Evolutionary conservation across 345 rosid genomes (phyloP).

Genomic region (Salix udensis): DNA sequence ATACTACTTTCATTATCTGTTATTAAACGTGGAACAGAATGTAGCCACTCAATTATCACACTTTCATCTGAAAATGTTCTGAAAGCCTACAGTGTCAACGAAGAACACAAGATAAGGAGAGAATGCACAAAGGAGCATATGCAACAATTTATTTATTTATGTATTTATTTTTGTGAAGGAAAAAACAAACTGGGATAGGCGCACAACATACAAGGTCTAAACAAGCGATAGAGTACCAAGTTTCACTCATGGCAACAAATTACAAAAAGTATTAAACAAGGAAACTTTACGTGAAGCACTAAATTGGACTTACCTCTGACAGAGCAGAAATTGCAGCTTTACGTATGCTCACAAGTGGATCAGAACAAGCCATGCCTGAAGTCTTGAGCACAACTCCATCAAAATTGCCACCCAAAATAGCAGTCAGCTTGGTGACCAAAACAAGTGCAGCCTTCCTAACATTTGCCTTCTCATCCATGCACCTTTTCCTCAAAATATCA

Average conservation of each 20-base stretch:
- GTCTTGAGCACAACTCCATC: slow-evolving; percentile 66
- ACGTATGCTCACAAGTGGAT: slow-evolving; percentile 87
- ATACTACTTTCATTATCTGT: slow-evolving; percentile 83
- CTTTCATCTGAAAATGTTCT: slow-evolving; percentile 58
- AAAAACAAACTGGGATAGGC: not conserved
- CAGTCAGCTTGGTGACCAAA: slow-evolving; percentile 62
- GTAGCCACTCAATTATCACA: slow-evolving; percentile 81
- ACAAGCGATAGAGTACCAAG: slow-evolving; percentile 5
- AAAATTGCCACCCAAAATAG: slow-evolving; percentile 57
- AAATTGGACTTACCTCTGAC: slow-evolving; percentile 63
- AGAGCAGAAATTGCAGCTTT: slow-evolving; percentile 83
- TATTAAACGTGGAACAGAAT: slow-evolving; percentile 78
- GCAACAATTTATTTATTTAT: not conserved
- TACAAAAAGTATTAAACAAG: not conserved
- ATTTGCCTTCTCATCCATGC: slow-evolving; percentile 84
- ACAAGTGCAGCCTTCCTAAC: slow-evolving; percentile 77
- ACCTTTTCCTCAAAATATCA: slow-evolving; percentile 60
- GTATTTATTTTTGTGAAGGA: too few species aligned
- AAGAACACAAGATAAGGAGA: slow-evolving; percentile 14
- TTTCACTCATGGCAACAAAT: not conserved
- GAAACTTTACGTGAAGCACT: slow-evolving; percentile 2
- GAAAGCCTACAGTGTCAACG: slow-evolving; percentile 48
- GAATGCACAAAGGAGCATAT: not conserved
- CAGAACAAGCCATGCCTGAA: slow-evolving; percentile 86
- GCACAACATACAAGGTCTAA: not conserved